phyloP scores from a whole-genome alignment of 1,284 basidiomycete genomes.

The Xanthoconium separans region DNA sequence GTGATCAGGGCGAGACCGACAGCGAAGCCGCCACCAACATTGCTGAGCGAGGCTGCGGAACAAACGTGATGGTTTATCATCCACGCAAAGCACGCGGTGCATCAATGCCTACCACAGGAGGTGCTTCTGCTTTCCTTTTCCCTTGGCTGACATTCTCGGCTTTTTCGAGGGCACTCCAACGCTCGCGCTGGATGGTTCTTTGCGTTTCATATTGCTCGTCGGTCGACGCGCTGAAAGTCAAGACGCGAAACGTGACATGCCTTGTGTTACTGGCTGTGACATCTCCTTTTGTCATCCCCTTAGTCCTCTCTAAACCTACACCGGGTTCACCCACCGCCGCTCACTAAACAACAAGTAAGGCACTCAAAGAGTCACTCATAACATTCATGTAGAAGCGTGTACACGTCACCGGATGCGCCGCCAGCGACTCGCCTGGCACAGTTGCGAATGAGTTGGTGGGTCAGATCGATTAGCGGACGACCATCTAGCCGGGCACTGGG shows the following conservation, averaged over 20 bases:
- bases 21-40: no score
- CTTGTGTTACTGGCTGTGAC: background rate
- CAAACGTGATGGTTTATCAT: no score
- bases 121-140: constrained; percentile 22
- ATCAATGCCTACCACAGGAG: no score
- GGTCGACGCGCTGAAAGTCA: background rate
- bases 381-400: constrained; percentile 39
- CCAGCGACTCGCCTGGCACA: background rate
- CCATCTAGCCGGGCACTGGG: background rate
- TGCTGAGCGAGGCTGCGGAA: no score
- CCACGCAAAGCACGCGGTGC: no score
- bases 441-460: background rate
- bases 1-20: no score
- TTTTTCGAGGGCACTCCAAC: constrained; percentile 27
- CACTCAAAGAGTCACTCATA: constrained; percentile 34
- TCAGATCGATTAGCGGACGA: constrained; percentile 4
- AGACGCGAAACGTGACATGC: constrained; percentile 22
- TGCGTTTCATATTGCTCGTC: constrained; percentile 26
- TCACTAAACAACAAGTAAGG: constrained; percentile 33
- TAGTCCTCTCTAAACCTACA: constrained; percentile 32
- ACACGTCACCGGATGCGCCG: background rate
- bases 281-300: constrained; percentile 32
- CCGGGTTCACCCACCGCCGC: constrained; percentile 26
- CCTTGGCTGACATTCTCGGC: constrained; percentile 18
- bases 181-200: background rate